These are phyloP conservation scores for Penicillium paxilli DNA, from an alignment of 495 filamentous ascomycete genomes.

Conservation along the genomic window DNA sequence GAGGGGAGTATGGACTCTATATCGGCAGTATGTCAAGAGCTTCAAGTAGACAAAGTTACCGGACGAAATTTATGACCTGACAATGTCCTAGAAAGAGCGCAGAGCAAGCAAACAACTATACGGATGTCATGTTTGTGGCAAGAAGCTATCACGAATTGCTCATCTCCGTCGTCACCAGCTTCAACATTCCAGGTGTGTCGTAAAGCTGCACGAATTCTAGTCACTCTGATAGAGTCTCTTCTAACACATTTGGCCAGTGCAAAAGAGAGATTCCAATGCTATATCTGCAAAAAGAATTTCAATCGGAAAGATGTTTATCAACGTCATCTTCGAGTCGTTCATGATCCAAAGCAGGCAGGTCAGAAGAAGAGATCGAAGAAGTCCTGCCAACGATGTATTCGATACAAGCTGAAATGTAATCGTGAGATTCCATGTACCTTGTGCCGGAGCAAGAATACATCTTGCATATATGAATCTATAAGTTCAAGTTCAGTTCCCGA, in stretches of 20 bases:
- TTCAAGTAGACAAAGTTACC: background rate
- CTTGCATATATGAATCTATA: background rate
- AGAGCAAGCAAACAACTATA: background rate
- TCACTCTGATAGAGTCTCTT: background rate
- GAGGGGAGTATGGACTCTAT: background rate
- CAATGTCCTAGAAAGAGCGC: background rate
- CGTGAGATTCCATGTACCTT: background rate
- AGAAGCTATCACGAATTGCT: background rate
- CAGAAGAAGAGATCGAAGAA: background rate
- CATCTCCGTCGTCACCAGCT: background rate
- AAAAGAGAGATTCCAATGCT: background rate
- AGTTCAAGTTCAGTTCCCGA: too few relatives aligned
- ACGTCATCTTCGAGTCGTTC: background rate
- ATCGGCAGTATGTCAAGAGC: background rate
- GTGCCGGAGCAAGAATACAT: background rate
- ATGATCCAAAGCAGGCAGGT: background rate
- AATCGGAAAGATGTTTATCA: background rate
- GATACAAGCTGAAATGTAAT: background rate
- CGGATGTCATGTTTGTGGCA: background rate
- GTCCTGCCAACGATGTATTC: background rate
- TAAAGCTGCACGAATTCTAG: too few relatives aligned
- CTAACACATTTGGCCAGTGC: background rate
- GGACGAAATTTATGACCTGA: background rate
- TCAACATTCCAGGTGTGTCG: background rate
- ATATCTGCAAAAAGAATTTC: background rate